Evolutionary conservation across 2,329 filamentous ascomycete genomes (phyloP).

Genomic region (Colletotrichum australisinense): DNA sequence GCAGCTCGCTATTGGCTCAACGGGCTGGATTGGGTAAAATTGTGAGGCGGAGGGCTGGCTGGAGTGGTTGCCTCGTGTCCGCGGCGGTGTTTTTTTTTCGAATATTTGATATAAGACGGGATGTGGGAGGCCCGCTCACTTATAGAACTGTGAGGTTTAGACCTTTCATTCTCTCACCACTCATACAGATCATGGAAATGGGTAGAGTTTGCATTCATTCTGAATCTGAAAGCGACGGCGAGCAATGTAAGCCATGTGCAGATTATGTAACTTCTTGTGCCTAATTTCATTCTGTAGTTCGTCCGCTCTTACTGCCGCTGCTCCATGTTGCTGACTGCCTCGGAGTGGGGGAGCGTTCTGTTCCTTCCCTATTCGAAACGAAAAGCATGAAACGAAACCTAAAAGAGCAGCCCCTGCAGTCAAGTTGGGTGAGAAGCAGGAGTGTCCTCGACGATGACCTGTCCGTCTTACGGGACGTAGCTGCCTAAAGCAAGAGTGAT

Average conservation of each 20-base stretch:
- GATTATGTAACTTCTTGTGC: slow-evolving; percentile 7
- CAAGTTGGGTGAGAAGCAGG: background rate
- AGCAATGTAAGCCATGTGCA: background rate
- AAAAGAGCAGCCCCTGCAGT: slow-evolving; percentile 22
- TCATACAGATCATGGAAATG: too few species aligned
- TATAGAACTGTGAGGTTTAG: background rate
- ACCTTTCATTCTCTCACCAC: too few species aligned
- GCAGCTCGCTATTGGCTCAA: background rate
- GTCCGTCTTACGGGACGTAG: background rate
- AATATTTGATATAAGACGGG: background rate
- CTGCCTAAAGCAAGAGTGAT: background rate
- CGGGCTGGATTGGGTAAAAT: background rate
- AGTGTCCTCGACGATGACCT: background rate
- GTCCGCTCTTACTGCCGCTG: background rate
- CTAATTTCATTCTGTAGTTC: slow-evolving; percentile 2
- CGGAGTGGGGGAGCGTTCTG: background rate
- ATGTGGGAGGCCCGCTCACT: background rate
- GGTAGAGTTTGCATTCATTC: too few species aligned
- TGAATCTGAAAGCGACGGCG: background rate
- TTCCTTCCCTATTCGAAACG: slow-evolving; percentile 4
- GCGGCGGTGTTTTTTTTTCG: background rate
- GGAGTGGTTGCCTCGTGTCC: background rate
- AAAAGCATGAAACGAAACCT: slow-evolving; percentile 4
- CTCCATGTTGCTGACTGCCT: slow-evolving; percentile 1
- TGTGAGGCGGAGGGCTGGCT: slow-evolving; percentile 1